Conservation (phyloP, 768 basidiomycete genomes). For the Amanita thiersii region DNA sequence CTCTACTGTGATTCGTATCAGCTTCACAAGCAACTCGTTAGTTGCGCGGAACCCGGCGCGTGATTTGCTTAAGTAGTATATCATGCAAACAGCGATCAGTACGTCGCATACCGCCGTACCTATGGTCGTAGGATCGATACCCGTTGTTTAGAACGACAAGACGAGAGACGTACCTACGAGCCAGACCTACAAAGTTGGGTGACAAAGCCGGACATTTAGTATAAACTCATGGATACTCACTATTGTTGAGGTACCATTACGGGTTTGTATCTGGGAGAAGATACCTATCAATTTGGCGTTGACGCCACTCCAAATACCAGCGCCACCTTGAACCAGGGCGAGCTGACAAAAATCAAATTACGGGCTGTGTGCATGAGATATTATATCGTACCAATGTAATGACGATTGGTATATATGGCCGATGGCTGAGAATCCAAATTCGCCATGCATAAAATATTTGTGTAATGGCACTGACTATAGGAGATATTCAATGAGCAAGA, state of each 20-base stretch:
- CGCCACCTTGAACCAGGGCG: not conserved
- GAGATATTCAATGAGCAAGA: not conserved
- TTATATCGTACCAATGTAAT: no score
- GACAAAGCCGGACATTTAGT: no score
- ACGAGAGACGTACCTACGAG: no score
- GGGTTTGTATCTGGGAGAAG: not conserved
- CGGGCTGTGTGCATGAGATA: no score
- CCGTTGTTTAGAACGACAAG: no score
- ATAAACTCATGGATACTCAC: no score
- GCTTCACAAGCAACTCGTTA: not conserved
- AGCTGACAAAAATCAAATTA: no score
- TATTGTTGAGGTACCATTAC: no score
- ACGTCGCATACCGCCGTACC: no score
- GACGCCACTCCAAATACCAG: not conserved
- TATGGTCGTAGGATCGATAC: no score
- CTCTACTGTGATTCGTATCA: not conserved
- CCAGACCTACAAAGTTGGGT: no score
- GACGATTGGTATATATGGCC: no score
- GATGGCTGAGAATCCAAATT: not conserved
- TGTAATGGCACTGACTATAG: not conserved
- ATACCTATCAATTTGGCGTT: not conserved
- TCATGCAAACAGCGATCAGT: not conserved
- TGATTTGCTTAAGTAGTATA: not conserved
- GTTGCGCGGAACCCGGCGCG: not conserved
- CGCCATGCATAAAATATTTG: not conserved